Conservation (phyloP, 257 asterid species). For the Solanum habrochaites region DNA sequence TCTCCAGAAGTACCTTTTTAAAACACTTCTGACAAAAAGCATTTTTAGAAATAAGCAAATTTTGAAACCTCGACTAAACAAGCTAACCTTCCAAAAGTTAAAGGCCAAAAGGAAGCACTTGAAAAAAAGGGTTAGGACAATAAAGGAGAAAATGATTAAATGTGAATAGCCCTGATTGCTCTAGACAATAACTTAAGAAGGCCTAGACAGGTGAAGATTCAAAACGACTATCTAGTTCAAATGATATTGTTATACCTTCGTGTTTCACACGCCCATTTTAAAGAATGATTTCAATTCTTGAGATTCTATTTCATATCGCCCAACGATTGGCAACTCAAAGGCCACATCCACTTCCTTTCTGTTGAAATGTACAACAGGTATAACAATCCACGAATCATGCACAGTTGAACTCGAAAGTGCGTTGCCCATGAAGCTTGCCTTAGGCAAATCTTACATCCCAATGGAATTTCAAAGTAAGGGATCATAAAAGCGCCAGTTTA, state of each 20-base stretch:
- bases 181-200: background rate
- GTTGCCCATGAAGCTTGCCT: background rate
- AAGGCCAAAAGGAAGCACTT: background rate
- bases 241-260: background rate
- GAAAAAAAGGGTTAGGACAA: background rate
- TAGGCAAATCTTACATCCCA: background rate
- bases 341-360: background rate
- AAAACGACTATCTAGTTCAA: background rate
- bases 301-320: background rate
- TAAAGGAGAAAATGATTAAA: background rate
- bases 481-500: background rate
- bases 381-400: background rate
- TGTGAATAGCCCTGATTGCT: background rate
- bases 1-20: background rate
- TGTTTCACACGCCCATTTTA: background rate
- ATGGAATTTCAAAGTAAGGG: background rate
- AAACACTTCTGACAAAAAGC: background rate
- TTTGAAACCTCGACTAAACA: background rate
- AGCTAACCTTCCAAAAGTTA: background rate
- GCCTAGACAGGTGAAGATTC: background rate
- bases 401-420: background rate
- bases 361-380: background rate
- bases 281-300: background rate
- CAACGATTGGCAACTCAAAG: background rate
- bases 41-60: background rate